Percentiles rank a stretch among this genome's conserved stretches.
phyloP scores from a whole-genome alignment of 306 rosid genomes.

The Corylus heterophylla region DNA sequence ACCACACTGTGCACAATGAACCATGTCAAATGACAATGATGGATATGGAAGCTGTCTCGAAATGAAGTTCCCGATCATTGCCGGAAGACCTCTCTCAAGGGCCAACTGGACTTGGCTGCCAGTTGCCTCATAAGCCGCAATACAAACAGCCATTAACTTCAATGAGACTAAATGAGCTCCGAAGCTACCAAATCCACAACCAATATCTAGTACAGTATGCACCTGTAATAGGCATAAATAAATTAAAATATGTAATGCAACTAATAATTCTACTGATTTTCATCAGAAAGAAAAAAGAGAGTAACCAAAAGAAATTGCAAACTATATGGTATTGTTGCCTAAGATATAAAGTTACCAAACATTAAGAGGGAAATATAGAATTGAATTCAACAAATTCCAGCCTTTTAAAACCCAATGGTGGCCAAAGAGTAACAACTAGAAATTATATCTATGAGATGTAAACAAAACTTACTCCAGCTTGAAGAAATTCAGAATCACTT shows the following conservation, averaged over 20 bases:
- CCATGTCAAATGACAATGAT: conserved; percentile 88
- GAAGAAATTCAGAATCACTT: conserved; percentile 73
- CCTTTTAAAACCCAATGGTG: conserved; percentile 22
- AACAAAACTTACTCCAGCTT: conserved; percentile 77
- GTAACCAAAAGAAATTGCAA: conserved; percentile 17
- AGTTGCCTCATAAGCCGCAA: conserved; percentile 92
- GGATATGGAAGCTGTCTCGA: conserved; percentile 91
- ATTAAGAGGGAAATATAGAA: neutral
- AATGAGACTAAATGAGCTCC: conserved; percentile 90
- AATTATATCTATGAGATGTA: conserved; percentile 1
- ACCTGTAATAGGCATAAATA: conserved; percentile 58
- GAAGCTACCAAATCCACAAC: conserved; percentile 98
- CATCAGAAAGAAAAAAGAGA: conserved; percentile 7
- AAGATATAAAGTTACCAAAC: neutral
- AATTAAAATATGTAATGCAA: conserved; percentile 12
- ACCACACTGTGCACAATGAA: conserved; percentile 97
- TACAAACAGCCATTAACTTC: conserved; percentile 82
- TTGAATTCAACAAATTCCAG: conserved; percentile 4
- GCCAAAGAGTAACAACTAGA: conserved; percentile 13
- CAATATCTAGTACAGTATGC: conserved; percentile 74
- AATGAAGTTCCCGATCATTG: conserved; percentile 81
- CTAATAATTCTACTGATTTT: conserved; percentile 9
- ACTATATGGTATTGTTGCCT: neutral
- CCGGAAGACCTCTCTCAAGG: conserved; percentile 99
- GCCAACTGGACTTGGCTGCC: conserved; percentile 99